Percentiles rank a stretch among this genome's conserved stretches.
Evolutionary conservation across 805 yeast species (phyloP).

Genomic region (Suhomyces vadensis): DNA sequence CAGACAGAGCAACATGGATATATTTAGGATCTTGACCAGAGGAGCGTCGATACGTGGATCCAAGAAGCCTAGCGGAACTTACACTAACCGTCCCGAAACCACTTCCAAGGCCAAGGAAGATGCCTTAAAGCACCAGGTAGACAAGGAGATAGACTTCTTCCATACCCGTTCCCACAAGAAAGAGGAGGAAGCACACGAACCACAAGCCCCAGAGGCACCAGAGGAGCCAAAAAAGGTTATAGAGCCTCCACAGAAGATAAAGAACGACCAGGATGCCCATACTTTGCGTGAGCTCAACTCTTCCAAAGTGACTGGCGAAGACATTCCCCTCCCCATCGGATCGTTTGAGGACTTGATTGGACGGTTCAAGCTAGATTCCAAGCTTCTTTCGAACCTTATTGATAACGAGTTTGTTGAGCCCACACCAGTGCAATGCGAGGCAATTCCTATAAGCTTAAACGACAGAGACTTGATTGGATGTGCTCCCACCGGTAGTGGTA

Average conservation of each 20-base stretch:
- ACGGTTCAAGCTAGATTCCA: constrained; percentile 64
- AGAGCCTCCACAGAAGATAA: constrained; percentile 46
- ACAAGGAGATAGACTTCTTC: constrained; percentile 82
- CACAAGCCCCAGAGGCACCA: constrained; percentile 1
- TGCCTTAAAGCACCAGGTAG: constrained; percentile 51
- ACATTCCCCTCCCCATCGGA: constrained; percentile 87
- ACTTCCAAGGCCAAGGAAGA: constrained; percentile 36
- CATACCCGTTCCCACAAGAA: constrained; percentile 49
- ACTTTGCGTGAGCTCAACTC: constrained; percentile 58
- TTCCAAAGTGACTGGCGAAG: constrained; percentile 78
- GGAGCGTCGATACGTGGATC: constrained; percentile 79
- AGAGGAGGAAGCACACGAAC: constrained; percentile 23
- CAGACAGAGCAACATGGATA: constrained; percentile 60
- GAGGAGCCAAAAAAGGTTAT: constrained; percentile 29
- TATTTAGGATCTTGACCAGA: constrained; percentile 78
- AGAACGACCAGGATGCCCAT: constrained; percentile 58
- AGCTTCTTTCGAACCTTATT: constrained; percentile 61
- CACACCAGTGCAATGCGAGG: constrained; percentile 90
- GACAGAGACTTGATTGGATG: constrained; percentile 83
- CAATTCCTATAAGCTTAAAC: constrained; percentile 71
- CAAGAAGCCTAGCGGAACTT: constrained; percentile 46
- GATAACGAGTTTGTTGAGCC: constrained; percentile 78
- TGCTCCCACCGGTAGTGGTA: constrained; percentile 99
- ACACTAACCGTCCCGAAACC: constrained; percentile 30
- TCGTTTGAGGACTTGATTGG: constrained; percentile 78